phyloP scores from a whole-genome alignment of 2,329 filamentous ascomycete genomes.

The Amauroascus verrucosus region DNA sequence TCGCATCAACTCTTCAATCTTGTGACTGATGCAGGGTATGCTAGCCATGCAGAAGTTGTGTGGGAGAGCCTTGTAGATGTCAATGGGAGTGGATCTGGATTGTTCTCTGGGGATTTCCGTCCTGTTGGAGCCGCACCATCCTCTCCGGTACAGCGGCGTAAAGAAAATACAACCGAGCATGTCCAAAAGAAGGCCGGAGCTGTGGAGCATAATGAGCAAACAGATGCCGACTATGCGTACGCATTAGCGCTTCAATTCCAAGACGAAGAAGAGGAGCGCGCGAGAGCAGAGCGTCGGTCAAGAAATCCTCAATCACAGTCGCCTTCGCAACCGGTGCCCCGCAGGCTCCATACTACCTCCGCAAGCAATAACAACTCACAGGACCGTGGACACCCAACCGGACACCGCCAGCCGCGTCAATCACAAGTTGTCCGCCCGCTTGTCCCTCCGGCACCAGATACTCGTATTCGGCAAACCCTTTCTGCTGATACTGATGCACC shows the following conservation, averaged over 20 bases:
- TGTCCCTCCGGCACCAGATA: slow-evolving; percentile 31
- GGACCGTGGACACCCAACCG: slow-evolving; percentile 11
- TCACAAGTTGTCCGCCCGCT: slow-evolving; percentile 17
- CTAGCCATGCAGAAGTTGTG: slow-evolving; percentile 77
- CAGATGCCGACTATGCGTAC: slow-evolving; percentile 61
- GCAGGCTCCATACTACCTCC: background rate
- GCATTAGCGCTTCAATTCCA: slow-evolving; percentile 86
- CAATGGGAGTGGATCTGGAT: slow-evolving; percentile 69
- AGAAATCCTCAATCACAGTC: slow-evolving; percentile 6
- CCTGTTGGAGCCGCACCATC: slow-evolving; percentile 55
- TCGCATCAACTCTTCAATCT: slow-evolving; percentile 67
- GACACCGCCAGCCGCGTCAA: slow-evolving; percentile 18
- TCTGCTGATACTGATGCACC: slow-evolving; percentile 44
- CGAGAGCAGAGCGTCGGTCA: slow-evolving; percentile 27
- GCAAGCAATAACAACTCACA: slow-evolving; percentile 1
- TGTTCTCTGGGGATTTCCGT: slow-evolving; percentile 83
- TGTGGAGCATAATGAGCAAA: slow-evolving; percentile 55
- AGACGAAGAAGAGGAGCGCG: slow-evolving; percentile 79
- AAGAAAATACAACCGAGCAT: slow-evolving; percentile 6
- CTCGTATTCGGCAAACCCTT: slow-evolving; percentile 19
- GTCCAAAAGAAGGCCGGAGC: background rate
- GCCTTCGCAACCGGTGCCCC: background rate
- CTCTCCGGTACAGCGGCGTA: slow-evolving; percentile 3
- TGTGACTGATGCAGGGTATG: slow-evolving; percentile 88
- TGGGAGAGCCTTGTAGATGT: slow-evolving; percentile 92